A percentile compares a stretch with the other conserved stretches of the same genome.
Evolutionary conservation across 495 filamentous ascomycete species (phyloP).

Genomic region (Massariosphaeria phaeospora): DNA sequence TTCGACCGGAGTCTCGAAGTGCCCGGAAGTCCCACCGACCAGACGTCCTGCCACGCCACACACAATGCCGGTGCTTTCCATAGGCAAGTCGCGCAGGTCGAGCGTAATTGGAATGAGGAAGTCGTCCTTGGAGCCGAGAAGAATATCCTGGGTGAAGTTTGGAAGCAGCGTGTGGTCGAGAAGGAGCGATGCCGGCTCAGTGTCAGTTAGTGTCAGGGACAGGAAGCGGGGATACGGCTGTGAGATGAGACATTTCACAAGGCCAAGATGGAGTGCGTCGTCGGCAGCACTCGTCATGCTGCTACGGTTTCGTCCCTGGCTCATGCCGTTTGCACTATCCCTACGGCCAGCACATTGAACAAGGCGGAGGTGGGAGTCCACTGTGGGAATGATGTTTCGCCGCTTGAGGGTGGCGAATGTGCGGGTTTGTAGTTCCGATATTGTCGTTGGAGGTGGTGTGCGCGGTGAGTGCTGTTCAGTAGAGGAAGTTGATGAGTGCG

Average conservation of each 20-base stretch:
- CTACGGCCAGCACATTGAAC: conserved; percentile 76
- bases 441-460: conserved; percentile 70
- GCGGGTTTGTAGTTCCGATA: conserved; percentile 71
- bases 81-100: conserved; percentile 71
- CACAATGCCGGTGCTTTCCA: conserved; percentile 90
- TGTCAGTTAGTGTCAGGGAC: conserved; percentile 76
- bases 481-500: conserved; percentile 47
- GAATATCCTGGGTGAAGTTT: conserved; percentile 51
- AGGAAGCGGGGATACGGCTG: conserved; percentile 66
- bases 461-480: conserved; percentile 51
- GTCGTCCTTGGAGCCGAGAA: conserved; percentile 77
- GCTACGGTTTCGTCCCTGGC: conserved; percentile 33
- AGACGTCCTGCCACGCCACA: conserved; percentile 82
- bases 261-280: conserved; percentile 61
- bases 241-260: conserved; percentile 64
- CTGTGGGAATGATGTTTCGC: conserved; percentile 65
- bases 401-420: conserved; percentile 75
- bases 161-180: conserved; percentile 68
- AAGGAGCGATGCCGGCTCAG: conserved; percentile 78
- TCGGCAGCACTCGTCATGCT: conserved; percentile 35
- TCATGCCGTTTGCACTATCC: conserved; percentile 33
- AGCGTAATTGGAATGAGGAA: conserved; percentile 84
- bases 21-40: conserved; percentile 49
- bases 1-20: conserved; percentile 55
- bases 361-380: conserved; percentile 63